phyloP scores from a whole-genome alignment of 768 basidiomycete genomes.

The Tulasnella sp. region DNA sequence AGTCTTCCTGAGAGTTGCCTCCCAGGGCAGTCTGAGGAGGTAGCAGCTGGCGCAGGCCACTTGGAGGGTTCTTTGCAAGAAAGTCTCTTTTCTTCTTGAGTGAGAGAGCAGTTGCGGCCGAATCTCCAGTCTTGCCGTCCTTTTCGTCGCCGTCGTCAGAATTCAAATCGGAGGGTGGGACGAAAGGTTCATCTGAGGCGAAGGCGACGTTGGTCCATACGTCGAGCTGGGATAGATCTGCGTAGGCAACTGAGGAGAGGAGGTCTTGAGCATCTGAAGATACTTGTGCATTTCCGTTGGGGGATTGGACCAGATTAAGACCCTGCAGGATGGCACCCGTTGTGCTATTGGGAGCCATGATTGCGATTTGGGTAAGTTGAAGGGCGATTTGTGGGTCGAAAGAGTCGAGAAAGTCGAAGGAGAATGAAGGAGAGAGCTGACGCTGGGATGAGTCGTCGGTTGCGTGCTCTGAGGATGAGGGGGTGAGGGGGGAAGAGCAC shows the following conservation, averaged over 20 bases:
- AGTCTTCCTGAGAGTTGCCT: conserved; percentile 35
- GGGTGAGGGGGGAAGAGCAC: conserved; percentile 1
- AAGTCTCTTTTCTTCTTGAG: conserved; percentile 14
- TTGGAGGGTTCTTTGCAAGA: conserved; percentile 3
- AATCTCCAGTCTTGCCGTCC: conserved; percentile 36
- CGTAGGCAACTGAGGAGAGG: conserved; percentile 47
- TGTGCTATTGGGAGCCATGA: conserved; percentile 2
- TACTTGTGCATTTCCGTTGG: conserved; percentile 35
- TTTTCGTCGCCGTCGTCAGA: conserved; percentile 33
- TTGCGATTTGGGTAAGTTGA: not conserved
- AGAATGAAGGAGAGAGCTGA: not conserved
- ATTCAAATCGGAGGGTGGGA: conserved; percentile 31
- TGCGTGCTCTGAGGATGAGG: conserved; percentile 7
- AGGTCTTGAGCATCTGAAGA: conserved; percentile 45
- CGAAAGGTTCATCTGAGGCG: conserved; percentile 62
- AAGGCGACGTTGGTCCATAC: conserved; percentile 80
- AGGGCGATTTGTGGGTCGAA: not conserved
- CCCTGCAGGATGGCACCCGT: conserved; percentile 46
- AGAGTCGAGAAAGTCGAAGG: not conserved
- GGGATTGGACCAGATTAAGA: conserved; percentile 70
- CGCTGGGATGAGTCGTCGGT: conserved; percentile 2
- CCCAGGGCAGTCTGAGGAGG: not conserved
- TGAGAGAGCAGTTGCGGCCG: conserved; percentile 5
- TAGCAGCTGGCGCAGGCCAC: not conserved
- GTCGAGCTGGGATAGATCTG: conserved; percentile 69